Evolutionary conservation across 345 rosid genomes (phyloP), one percentile per base, ranked within the genome.

Genomic region (Eucalyptus microcorys): DNA sequence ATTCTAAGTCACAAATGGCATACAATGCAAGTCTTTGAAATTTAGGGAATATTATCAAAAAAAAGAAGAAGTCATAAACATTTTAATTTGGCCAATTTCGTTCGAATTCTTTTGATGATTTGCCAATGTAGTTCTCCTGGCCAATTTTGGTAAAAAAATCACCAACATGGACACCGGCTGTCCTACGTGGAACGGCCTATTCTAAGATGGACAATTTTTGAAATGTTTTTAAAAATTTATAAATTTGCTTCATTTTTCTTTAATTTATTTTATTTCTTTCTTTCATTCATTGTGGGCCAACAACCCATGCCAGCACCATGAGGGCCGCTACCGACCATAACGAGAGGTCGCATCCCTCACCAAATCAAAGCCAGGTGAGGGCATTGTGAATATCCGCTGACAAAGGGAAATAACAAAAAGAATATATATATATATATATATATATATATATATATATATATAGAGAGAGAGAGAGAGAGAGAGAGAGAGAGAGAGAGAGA

Each of bases 161-260:
- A 10, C 15, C 15, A 32, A 13, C 0, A 4, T 61, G 4, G 32
- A 61, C 2, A 0, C 7, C 0, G 0, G 1, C 15, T 5, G 0
- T 61, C 8, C 8, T 61, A 13, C 1, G 0, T 61, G 68, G 3
- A 30, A 61, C 0, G 1, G 1, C 30, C 13, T 24, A 7, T 26
- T 55, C 2, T 57, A 5, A 57, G 27, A 10, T 57, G n/a, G n/a
- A 26, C 0, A 57, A 4, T 4, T 57, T 57, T 57, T 57, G 14
- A 52, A 52, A 52, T 52, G 2, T 52, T 52, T 19, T 52, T 17
- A 52, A 52, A 52, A 52, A 7, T 52, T 52, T 52, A 19, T 0
- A 24, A 24, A 9, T 24, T 4, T 57, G 6, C n/a, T 17, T 17
- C 8, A 57, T 57, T 57, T 57, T 57, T 57, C 66, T 59, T 22